phyloP scores from a whole-genome alignment of 73 alveolate species.

The Uronychia binucleata region DNA sequence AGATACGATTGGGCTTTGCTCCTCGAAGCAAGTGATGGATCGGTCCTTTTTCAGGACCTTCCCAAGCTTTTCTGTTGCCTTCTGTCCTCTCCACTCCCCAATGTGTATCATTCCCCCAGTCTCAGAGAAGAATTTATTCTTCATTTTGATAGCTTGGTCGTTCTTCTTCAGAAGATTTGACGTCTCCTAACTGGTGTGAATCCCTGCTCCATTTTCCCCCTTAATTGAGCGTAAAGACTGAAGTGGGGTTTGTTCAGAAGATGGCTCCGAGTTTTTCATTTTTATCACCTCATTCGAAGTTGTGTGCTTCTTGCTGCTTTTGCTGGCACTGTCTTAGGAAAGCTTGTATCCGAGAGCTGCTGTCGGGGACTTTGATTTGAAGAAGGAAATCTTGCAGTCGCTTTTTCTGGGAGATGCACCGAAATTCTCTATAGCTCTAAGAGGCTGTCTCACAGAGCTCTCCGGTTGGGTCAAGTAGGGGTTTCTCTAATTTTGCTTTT shows the following conservation, averaged over 20 bases:
- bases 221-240: neutral
- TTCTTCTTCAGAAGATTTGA: neutral
- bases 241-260: neutral
- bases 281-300: neutral
- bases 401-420: neutral
- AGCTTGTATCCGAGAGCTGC: neutral
- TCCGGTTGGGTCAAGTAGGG: neutral
- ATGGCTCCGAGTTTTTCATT: neutral
- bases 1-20: slow-evolving; percentile 39
- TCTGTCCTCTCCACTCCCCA: neutral
- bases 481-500: neutral
- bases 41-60: slow-evolving; percentile 8
- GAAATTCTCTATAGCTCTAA: neutral
- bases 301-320: neutral
- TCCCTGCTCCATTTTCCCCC: too few species aligned
- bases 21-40: slow-evolving; percentile 45
- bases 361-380: neutral
- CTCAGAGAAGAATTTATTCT: neutral
- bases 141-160: neutral
- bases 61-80: neutral
- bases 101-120: slow-evolving; percentile 1
- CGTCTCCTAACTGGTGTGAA: neutral
- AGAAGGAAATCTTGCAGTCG: neutral
- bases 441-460: neutral
- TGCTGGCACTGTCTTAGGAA: neutral